phyloP scores from a whole-genome alignment of 176 grass and related monocot genomes.

The Aegilops bicornis region DNA sequence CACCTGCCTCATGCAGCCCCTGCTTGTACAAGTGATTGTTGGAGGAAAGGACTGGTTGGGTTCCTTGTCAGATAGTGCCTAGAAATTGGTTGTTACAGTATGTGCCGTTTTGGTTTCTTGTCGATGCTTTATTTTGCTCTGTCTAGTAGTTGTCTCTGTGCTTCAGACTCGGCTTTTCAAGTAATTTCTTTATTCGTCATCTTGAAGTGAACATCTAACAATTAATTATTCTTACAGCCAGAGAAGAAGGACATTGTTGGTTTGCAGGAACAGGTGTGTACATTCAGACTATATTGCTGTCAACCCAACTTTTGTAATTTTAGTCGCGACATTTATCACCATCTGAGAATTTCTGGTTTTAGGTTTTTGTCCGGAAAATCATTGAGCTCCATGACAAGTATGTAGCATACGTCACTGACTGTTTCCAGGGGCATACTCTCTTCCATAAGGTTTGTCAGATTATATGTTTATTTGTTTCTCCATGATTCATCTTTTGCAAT shows the following conservation, averaged over 20 bases:
- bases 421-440: conserved; percentile 89
- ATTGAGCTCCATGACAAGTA: conserved; percentile 97
- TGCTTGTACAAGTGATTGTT: background rate
- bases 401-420: conserved; percentile 77
- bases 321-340: background rate
- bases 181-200: background rate
- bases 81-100: background rate
- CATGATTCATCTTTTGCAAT: background rate
- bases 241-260: conserved; percentile 84
- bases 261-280: conserved; percentile 76
- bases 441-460: conserved; percentile 82
- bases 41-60: background rate
- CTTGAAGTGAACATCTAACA: conserved; percentile 15
- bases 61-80: background rate
- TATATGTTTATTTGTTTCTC: conserved; percentile 18
- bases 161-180: background rate
- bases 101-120: background rate
- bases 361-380: conserved; percentile 95
- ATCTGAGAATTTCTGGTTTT: conserved; percentile 23
- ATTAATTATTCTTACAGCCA: conserved; percentile 52
- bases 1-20: background rate
- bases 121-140: conserved; percentile 5
- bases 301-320: background rate
- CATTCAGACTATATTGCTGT: conserved; percentile 18
- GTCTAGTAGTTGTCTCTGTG: background rate